Base-by-base conservation (phyloP, 176 grass and related monocot species). In the Cocos nucifera region DNA sequence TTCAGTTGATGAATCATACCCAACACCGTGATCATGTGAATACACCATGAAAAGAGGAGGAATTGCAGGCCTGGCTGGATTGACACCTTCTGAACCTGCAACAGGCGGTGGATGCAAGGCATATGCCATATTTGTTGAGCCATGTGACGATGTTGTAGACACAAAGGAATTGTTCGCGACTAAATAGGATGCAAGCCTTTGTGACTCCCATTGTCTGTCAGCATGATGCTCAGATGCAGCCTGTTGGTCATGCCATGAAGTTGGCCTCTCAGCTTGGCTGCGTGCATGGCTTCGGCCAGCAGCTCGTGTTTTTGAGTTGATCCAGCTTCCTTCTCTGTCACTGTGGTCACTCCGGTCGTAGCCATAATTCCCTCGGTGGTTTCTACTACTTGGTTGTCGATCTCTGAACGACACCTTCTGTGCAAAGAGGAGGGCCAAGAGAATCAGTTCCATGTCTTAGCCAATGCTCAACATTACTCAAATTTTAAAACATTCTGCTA, bases 271-370 rank as follows among this genome's bases (percentile, higher is more conserved):
- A 32, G 80, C 59, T 62, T 86, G 82, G 59, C 48, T 67, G 51
- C 79, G 80, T 22, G 76, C 77, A 64, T 86, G 82, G 53, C 58
- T 70, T 17, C 73, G 78, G 52, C 76, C 81, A 50, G 75, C 48
- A 74, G 73, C 77, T 50, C 77, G 66, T 67, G 80, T 77, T 69
- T 78, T 95, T 50, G 82, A 74, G 67, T 56, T 83, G 54, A 75
- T 70, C 82, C 82, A 95, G 25, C 79, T 86, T 75, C 76, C 85
- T 78, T 95, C 90, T 72, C 54, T 95, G 51, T 87, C 80, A 58
- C 56, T 57, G 68, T 77, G 69, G 57, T 84, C 80, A 74, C 65
- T 63, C 66, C 69, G 79, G 2, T 90, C 81, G 58, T 76, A 65
- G 22, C 67, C 82, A 66, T 83, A 81, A 64, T 72, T 80, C 66